Evolutionary conservation across 768 basidiomycete species (phyloP).

Genomic region (Lyophyllum atratum): DNA sequence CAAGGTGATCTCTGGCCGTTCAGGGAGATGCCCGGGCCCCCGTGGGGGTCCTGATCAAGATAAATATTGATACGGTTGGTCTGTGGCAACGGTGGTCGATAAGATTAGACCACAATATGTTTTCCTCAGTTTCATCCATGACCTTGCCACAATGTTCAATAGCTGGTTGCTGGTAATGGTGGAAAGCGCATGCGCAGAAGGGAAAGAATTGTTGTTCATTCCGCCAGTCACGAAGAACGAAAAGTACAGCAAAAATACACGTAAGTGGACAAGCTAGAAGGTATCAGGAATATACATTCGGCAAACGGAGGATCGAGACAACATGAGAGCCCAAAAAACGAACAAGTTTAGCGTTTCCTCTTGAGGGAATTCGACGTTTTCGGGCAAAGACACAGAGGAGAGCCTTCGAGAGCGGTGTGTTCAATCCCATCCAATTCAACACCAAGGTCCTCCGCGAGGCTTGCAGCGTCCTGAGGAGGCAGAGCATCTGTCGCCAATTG

Average conservation of each 20-base stretch:
- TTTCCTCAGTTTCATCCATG: too few species aligned
- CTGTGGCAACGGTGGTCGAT: too few species aligned
- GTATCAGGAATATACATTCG: not conserved
- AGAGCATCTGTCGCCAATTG: conserved; percentile 67
- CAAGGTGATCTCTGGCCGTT: too few species aligned
- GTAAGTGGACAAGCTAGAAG: not conserved
- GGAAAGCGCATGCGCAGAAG: too few species aligned
- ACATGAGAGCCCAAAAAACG: not conserved
- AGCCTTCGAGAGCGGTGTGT: conserved; percentile 64
- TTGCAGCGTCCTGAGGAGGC: conserved; percentile 61
- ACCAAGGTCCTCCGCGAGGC: conserved; percentile 78
- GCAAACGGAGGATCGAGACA: not conserved
- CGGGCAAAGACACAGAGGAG: conserved; percentile 50
- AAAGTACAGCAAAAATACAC: not conserved
- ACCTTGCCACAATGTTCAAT: too few species aligned
- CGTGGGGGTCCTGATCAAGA: too few species aligned
- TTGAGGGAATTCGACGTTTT: conserved; percentile 42
- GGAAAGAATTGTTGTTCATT: too few species aligned
- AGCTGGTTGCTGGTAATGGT: too few species aligned
- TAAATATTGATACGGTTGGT: too few species aligned
- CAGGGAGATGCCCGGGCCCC: too few species aligned
- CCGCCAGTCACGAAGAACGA: not conserved
- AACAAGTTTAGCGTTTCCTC: conserved; percentile 43
- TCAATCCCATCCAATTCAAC: conserved; percentile 79
- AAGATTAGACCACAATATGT: too few species aligned